Base-by-base conservation (phyloP, 129 eudicot genomes). In the sunflower (Helianthus annuus) region DNA sequence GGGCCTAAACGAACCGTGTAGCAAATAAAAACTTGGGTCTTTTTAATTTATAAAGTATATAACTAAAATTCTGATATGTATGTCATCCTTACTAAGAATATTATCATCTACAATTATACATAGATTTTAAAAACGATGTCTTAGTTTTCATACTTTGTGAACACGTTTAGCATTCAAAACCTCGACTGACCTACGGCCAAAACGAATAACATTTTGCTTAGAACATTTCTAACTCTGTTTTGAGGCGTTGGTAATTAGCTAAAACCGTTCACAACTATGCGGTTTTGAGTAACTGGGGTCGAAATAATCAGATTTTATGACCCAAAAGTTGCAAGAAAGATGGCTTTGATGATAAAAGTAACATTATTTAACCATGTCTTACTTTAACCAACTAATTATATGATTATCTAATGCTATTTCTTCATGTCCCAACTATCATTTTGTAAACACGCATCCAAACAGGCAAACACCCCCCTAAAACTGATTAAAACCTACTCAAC, bases 21-120 rank as follows among this genome's bases (percentile, higher is more conserved):
- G 45, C 66, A 22, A 10, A 13, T 44, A 71, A 27, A 58, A 71
- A 71, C 45, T 57, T 71, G 64, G 56, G 29, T 12, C 45, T 7
- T 57, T 3, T 42, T 36, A 56, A 7, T 15, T 71, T 8, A 22
- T n/a, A 16, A 3, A 38, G 9, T 55, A 55, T 17, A 6, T 22
- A 39, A 39, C 22, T 17, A 55, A 39, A 39, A 12, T 12, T 0
- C 1, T 29, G 9, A 8, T 12, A 40, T 11, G 15, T 49, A 49
- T 22, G 32, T 38, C 56, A 22, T 53, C 42, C 10, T 39, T 44
- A 75, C 4, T 38, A 11, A 36, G 17, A 52, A 64, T 64, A 19
- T 48, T 16, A 48, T 10, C 63, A 39, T 62, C 69, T 62, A 34
- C 42, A 52, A 32, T 3, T 32, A 3, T 32, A 32, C 36, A 32